Conservation (phyloP, 164 flowering plant species). For the Aristolochia contorta region DNA sequence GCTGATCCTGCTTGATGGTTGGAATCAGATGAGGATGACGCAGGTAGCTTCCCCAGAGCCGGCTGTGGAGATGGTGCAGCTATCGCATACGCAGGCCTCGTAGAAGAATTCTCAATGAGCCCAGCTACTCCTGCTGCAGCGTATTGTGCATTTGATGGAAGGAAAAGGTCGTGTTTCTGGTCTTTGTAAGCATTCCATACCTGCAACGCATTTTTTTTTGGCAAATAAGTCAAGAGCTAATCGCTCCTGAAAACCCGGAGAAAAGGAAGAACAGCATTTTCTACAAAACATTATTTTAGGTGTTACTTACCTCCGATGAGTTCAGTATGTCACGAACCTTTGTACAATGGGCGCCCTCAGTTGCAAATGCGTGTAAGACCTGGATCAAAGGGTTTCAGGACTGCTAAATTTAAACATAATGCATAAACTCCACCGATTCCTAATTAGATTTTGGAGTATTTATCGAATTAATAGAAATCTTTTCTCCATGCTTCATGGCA, state of each 20-base stretch:
- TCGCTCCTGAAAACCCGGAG: neutral
- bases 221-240: neutral
- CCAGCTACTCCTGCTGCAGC: slow-evolving; percentile 99
- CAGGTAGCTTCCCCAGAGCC: slow-evolving; percentile 26
- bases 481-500: neutral
- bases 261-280: neutral
- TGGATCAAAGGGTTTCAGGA: slow-evolving; percentile 29
- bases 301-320: slow-evolving; percentile 80
- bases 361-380: slow-evolving; percentile 98
- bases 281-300: neutral
- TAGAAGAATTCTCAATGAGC: slow-evolving; percentile 81
- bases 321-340: slow-evolving; percentile 83
- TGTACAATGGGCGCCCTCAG: slow-evolving; percentile 93
- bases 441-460: too few species aligned
- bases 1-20: slow-evolving; percentile 31
- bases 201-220: slow-evolving; percentile 22
- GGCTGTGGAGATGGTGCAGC: slow-evolving; percentile 68
- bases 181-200: slow-evolving; percentile 98
- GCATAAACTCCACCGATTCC: neutral
- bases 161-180: slow-evolving; percentile 97
- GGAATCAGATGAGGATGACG: slow-evolving; percentile 20
- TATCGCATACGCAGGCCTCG: slow-evolving; percentile 66
- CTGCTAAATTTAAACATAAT: neutral
- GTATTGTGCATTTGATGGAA: slow-evolving; percentile 94
- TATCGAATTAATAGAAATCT: too few species aligned